A percentile compares a stretch with the other conserved stretches of the same genome.
Evolutionary conservation across 345 rosid genomes (phyloP).

Genomic region (Arabidopsis arenosa): DNA sequence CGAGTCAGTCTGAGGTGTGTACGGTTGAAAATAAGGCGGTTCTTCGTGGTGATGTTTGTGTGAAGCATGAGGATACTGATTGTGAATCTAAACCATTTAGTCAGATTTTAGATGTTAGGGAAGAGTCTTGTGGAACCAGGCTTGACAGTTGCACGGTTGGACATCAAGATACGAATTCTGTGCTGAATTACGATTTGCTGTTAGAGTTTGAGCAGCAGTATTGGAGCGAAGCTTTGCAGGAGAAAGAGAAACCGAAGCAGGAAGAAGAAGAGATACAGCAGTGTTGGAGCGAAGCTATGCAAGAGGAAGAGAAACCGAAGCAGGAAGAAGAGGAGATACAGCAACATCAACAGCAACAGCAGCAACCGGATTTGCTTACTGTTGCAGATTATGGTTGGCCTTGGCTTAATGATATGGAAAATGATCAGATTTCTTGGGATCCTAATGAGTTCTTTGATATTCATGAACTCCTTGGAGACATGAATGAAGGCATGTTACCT

Average conservation of each 20-base stretch:
- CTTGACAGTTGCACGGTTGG: background rate
- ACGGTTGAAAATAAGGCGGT: conserved; percentile 43
- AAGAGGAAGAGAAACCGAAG: conserved; percentile 23
- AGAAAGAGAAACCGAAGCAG: conserved; percentile 20
- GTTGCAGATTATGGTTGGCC: conserved; percentile 41
- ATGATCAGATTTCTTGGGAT: conserved; percentile 16
- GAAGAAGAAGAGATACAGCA: conserved; percentile 30
- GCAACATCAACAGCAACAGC: background rate
- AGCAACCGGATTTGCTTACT: conserved; percentile 8
- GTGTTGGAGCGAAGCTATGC: conserved; percentile 3
- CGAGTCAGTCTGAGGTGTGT: conserved; percentile 58
- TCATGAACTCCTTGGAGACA: conserved; percentile 53
- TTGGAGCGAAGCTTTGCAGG: conserved; percentile 10
- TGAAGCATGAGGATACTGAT: conserved; percentile 38
- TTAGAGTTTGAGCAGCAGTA: conserved; percentile 39
- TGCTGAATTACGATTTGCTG: conserved; percentile 9
- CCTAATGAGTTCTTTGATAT: conserved; percentile 61
- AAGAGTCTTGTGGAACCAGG: conserved; percentile 17
- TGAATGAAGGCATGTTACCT: conserved; percentile 40
- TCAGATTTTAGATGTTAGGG: conserved; percentile 8
- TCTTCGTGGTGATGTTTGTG: conserved; percentile 9
- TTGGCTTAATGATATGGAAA: conserved; percentile 1
- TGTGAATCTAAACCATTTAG: conserved; percentile 39
- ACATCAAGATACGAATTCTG: background rate
- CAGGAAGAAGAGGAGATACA: conserved; percentile 28